Conservation (phyloP, 495 filamentous ascomycete species). For the Tuber borchii region DNA sequence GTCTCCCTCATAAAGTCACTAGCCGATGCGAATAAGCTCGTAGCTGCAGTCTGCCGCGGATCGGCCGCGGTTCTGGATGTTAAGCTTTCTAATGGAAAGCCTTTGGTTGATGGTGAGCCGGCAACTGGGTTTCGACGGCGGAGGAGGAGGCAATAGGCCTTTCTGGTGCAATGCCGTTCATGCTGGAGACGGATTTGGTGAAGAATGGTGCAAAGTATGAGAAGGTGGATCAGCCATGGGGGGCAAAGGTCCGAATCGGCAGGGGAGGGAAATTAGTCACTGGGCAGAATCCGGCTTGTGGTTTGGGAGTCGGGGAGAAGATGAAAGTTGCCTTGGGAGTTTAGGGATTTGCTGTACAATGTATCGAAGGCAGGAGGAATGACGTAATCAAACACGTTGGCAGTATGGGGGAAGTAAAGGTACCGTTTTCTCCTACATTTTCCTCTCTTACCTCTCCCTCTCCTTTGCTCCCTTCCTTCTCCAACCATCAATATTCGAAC, state of each 20-base stretch:
- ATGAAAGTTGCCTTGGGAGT: slow-evolving; percentile 29
- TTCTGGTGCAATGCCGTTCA: slow-evolving; percentile 54
- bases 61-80: slow-evolving; percentile 57
- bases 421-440: no score
- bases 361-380: neutral
- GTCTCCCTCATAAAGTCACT: slow-evolving; percentile 58
- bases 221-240: slow-evolving; percentile 57
- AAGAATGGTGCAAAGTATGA: slow-evolving; percentile 51
- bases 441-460: no score
- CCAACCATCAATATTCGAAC: no score
- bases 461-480: no score
- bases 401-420: no score
- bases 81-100: slow-evolving; percentile 49
- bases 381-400: no score
- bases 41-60: slow-evolving; percentile 65
- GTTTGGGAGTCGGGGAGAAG: slow-evolving; percentile 52
- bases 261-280: slow-evolving; percentile 59
- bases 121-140: slow-evolving; percentile 63
- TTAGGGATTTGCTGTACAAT: neutral
- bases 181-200: slow-evolving; percentile 56
- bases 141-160: slow-evolving; percentile 57
- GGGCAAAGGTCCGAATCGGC: slow-evolving; percentile 54
- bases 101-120: slow-evolving; percentile 51
- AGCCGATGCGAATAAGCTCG: slow-evolving; percentile 53
- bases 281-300: slow-evolving; percentile 68